These are phyloP conservation scores for Parathielavia hyrcaniae DNA, from an alignment of 495 filamentous ascomycete genomes.

Conservation along the genomic window DNA sequence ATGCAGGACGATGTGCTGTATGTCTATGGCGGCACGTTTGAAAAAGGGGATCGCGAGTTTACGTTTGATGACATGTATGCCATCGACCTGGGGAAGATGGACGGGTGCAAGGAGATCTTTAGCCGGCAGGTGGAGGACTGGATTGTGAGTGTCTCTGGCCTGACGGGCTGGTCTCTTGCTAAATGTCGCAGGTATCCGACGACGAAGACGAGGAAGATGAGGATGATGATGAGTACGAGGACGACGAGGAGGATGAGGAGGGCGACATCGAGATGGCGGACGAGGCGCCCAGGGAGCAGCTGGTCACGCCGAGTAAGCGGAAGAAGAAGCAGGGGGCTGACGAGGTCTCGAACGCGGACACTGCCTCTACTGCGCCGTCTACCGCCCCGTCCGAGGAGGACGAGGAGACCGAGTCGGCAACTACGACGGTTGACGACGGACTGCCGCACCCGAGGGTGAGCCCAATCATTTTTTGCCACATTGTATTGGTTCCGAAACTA, in stretches of 20 bases:
- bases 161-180: conserved; percentile 7
- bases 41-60: conserved; percentile 88
- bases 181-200: conserved; percentile 48
- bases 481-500: conserved; percentile 14
- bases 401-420: conserved; percentile 42
- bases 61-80: conserved; percentile 92
- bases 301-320: conserved; percentile 38
- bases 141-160: conserved; percentile 47
- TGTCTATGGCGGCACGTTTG: conserved; percentile 89
- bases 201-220: conserved; percentile 64
- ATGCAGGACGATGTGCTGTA: conserved; percentile 90
- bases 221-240: conserved; percentile 63
- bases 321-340: conserved; percentile 43
- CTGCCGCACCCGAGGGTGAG: conserved; percentile 53
- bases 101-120: conserved; percentile 86
- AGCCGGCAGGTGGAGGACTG: conserved; percentile 78
- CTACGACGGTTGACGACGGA: conserved; percentile 49
- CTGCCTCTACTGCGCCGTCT: conserved; percentile 27
- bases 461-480: neutral
- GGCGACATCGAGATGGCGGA: conserved; percentile 45
- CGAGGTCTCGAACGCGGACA: conserved; percentile 33
- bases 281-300: conserved; percentile 28
- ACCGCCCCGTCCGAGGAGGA: conserved; percentile 36
- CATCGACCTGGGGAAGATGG: conserved; percentile 83
- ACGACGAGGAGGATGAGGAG: conserved; percentile 60